Conservation (phyloP, 352 stramenopile genomes). For the Phytophthora cactorum region DNA sequence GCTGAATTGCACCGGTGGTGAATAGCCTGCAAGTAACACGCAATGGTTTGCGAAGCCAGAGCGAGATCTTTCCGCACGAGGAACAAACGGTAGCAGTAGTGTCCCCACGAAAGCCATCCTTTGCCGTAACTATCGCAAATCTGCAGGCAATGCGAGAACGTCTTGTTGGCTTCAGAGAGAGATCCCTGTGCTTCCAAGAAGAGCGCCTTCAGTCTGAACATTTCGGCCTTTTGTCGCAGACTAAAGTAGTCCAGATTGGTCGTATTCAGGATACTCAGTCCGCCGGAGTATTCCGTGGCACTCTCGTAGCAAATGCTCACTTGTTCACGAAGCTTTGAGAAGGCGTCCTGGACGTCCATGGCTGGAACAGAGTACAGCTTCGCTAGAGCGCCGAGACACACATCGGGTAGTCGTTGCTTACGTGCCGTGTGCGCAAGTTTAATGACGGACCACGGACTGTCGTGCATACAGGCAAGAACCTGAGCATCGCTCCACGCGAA, state of each 20-base stretch:
- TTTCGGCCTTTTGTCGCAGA: slow-evolving; percentile 91
- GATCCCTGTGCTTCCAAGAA: slow-evolving; percentile 89
- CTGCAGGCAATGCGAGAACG: slow-evolving; percentile 92
- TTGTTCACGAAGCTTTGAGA: slow-evolving; percentile 93
- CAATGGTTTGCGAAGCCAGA: slow-evolving; percentile 90
- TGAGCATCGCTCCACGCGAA: slow-evolving; percentile 91
- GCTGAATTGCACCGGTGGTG: slow-evolving; percentile 91
- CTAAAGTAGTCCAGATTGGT: slow-evolving; percentile 95
- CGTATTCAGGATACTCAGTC: slow-evolving; percentile 93
- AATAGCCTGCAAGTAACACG: slow-evolving; percentile 94
- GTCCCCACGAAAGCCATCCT: slow-evolving; percentile 95
- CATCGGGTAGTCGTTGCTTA: slow-evolving; percentile 91
- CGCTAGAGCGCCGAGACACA: slow-evolving; percentile 84
- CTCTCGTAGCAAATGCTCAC: slow-evolving; percentile 93
- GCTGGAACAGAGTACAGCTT: slow-evolving; percentile 89
- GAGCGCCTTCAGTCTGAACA: slow-evolving; percentile 92
- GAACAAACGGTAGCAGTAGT: slow-evolving; percentile 91
- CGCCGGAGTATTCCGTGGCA: slow-evolving; percentile 85
- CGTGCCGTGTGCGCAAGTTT: slow-evolving; percentile 90
- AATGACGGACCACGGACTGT: slow-evolving; percentile 93
- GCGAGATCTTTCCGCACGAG: slow-evolving; percentile 73
- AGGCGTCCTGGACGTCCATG: slow-evolving; percentile 94
- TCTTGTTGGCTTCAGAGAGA: slow-evolving; percentile 85
- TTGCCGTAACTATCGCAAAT: slow-evolving; percentile 94
- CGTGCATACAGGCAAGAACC: slow-evolving; percentile 91